Conservation (phyloP, 768 basidiomycete genomes). For the Trametes sanguinea region DNA sequence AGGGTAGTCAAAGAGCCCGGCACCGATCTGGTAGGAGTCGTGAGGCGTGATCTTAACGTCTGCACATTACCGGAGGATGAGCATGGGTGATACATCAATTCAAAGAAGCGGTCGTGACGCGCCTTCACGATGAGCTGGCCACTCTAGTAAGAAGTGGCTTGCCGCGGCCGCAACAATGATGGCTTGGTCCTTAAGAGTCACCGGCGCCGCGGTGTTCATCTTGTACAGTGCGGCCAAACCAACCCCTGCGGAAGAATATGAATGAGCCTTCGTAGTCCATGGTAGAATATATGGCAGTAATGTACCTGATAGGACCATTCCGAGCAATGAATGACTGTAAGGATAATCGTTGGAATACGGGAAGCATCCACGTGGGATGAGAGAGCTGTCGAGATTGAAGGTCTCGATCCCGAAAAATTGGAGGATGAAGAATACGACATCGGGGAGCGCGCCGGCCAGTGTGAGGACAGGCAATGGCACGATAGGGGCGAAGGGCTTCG, state of each 20-base stretch:
- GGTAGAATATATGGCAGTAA: background rate
- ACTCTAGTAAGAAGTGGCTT: slow-evolving; percentile 36
- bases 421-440: slow-evolving; percentile 34
- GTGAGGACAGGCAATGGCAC: slow-evolving; percentile 32
- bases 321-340: slow-evolving; percentile 34
- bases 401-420: slow-evolving; percentile 32
- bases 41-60: slow-evolving; percentile 34
- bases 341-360: slow-evolving; percentile 38
- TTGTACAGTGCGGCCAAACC: slow-evolving; percentile 26
- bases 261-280: background rate
- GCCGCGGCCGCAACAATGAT: slow-evolving; percentile 25
- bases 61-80: background rate
- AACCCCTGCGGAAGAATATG: slow-evolving; percentile 15
- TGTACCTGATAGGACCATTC: slow-evolving; percentile 29
- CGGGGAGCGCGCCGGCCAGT: slow-evolving; percentile 31
- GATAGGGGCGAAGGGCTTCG: slow-evolving; percentile 32
- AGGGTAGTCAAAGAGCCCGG: slow-evolving; percentile 32
- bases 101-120: background rate
- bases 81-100: background rate
- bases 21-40: slow-evolving; percentile 24
- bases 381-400: slow-evolving; percentile 29
- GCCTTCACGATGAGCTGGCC: slow-evolving; percentile 33
- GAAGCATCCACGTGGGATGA: slow-evolving; percentile 32
- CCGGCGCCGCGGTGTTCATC: slow-evolving; percentile 22
- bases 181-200: slow-evolving; percentile 24